A percentile compares a stretch with the other conserved stretches of the same genome.
Conservation (phyloP, 306 rosid genomes). For the Rosa persica region DNA sequence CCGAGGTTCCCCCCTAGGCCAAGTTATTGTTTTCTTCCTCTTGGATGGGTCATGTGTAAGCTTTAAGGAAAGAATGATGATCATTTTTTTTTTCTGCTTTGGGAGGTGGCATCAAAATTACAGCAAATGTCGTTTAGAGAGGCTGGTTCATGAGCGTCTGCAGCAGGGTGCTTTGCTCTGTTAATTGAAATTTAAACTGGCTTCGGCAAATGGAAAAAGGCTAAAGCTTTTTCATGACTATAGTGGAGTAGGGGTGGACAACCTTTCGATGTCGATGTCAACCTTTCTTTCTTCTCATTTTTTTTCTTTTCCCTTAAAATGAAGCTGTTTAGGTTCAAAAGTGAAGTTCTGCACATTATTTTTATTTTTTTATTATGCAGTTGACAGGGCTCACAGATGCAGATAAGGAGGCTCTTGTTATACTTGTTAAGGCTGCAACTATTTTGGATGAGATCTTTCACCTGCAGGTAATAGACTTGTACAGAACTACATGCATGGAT, state of each 20-base stretch:
- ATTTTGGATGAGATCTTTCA: slow-evolving; percentile 78
- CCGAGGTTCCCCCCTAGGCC: too few species aligned
- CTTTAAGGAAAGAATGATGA: too few species aligned
- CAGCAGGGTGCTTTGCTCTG: too few species aligned
- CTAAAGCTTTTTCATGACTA: background rate
- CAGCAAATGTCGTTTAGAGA: too few species aligned
- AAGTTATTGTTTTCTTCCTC: too few species aligned
- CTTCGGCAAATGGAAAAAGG: too few species aligned
- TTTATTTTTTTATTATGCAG: slow-evolving; percentile 40
- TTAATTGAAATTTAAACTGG: too few species aligned
- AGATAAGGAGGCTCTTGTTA: slow-evolving; percentile 68
- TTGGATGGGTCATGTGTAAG: too few species aligned
- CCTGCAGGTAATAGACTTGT: slow-evolving; percentile 60
- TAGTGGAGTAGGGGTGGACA: background rate
- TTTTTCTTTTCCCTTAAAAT: background rate
- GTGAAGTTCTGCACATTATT: background rate
- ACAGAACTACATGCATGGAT: slow-evolving; percentile 1
- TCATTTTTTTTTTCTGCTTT: too few species aligned
- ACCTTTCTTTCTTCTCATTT: background rate
- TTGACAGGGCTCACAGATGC: slow-evolving; percentile 65
- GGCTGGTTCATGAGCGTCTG: too few species aligned
- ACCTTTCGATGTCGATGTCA: background rate
- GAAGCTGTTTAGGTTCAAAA: background rate
- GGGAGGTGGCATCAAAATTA: too few species aligned
- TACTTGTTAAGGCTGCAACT: slow-evolving; percentile 70